A percentile compares a stretch with the other conserved stretches of the same genome.
phyloP scores from a whole-genome alignment of 2,329 filamentous ascomycete genomes.

The Colletotrichum scovillei region DNA sequence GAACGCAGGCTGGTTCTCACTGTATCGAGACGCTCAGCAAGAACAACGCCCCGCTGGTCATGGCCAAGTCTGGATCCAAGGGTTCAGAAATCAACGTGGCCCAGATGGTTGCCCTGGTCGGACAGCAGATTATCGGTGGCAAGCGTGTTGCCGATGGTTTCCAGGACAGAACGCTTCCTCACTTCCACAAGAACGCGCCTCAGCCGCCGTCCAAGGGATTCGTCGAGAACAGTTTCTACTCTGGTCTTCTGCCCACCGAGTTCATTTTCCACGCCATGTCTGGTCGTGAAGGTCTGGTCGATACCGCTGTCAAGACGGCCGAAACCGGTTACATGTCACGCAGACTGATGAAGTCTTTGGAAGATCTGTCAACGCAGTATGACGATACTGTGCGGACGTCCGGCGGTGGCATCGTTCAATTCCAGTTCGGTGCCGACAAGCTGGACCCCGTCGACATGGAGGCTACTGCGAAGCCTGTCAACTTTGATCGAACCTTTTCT shows the following conservation, averaged over 20 bases:
- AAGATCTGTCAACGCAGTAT: slow-evolving; percentile 93
- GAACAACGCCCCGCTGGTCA: slow-evolving; percentile 93
- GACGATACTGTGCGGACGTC: slow-evolving; percentile 96
- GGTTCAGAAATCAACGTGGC: slow-evolving; percentile 98
- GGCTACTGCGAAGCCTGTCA: slow-evolving; percentile 88
- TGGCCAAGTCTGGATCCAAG: slow-evolving; percentile 98
- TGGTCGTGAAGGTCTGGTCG: slow-evolving; percentile 96
- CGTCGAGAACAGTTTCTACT: slow-evolving; percentile 97
- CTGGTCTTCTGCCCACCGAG: slow-evolving; percentile 87
- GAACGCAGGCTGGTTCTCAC: slow-evolving; percentile 89
- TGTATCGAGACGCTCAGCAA: slow-evolving; percentile 91
- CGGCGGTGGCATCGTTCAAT: slow-evolving; percentile 89
- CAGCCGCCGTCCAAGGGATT: slow-evolving; percentile 97
- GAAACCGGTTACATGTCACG: slow-evolving; percentile 99
- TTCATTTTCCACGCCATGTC: slow-evolving; percentile 99
- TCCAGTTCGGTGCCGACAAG: slow-evolving; percentile 96
- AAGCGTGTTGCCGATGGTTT: slow-evolving; percentile 95
- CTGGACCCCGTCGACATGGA: slow-evolving; percentile 99
- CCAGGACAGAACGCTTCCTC: slow-evolving; percentile 92
- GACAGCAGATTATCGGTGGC: slow-evolving; percentile 96
- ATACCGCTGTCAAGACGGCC: slow-evolving; percentile 98
- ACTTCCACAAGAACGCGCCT: slow-evolving; percentile 93
- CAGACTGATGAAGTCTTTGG: slow-evolving; percentile 96
- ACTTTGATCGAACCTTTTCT: slow-evolving; percentile 91
- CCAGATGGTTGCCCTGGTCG: slow-evolving; percentile 97